Base-by-base conservation (phyloP, 2,329 filamentous ascomycete genomes). In the Elsinoe fawcettii region DNA sequence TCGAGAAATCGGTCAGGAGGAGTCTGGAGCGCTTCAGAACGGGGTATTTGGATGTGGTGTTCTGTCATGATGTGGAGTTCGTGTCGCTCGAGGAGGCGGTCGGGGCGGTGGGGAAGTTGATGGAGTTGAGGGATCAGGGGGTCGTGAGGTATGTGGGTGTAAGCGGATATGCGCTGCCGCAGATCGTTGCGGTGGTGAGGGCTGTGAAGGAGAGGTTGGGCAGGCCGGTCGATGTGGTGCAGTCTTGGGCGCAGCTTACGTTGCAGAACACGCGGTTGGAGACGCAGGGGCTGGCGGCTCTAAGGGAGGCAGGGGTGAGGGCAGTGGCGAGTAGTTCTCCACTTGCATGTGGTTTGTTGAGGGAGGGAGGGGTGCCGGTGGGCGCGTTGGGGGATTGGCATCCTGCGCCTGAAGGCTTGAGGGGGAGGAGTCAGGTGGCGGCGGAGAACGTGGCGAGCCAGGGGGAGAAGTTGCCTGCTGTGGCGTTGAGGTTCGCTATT, bases 61-160 rank as follows among this genome's bases (percentile, higher is more conserved):
- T 88, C 70, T 81, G 82, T 60, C 87, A 90, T 68, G 87, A 90
- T 64, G 83, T 84, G 53, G 87, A 90, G 70, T 90, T 89, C 63
- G 84, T 89, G 0, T 76, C 81, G 0, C 70, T 80, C 0, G 70
- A 67, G 1, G 83, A 87, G 58, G 84, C 81, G 1, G 64, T 85
- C 1, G 66, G 65, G 47, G 76, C 76, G 0, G 67, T 77, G 4
- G 73, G 70, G 1, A 88, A 90, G 68, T 76, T 96, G 59, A 82
- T 90, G 23, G 75, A 82, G 2, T 80, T 96, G 55, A 85, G 88
- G 66, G 77, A 73, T 41, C 71, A 85, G 49, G 84, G 86, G 1
- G 71, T 82, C 0, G 69, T 96, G 8, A 81, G 83, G 53, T 92
- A 95, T 66, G 80, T 95, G 18, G 91, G 91, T 27, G 93, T 96